A percentile compares a stretch with the other conserved stretches of the same genome.
Evolutionary conservation across 2,329 filamentous ascomycete species (phyloP).

Genomic region (Lanzia echinophila): DNA sequence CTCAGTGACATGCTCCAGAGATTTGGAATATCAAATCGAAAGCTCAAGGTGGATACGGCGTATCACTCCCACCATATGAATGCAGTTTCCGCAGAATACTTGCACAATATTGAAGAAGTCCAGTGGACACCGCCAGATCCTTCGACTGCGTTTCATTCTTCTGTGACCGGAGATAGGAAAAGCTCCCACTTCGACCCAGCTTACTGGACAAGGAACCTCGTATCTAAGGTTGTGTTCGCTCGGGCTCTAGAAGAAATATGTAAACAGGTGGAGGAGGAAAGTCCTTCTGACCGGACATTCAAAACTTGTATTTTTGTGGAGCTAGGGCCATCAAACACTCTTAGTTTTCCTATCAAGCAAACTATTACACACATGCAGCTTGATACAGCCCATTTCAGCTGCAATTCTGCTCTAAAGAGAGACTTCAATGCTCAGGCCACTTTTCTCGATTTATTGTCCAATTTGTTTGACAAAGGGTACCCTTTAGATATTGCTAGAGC

Average conservation of each 20-base stretch:
- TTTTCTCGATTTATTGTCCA: constrained; percentile 9
- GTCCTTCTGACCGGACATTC: background rate
- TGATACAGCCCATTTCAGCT: constrained; percentile 33
- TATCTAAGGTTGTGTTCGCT: constrained; percentile 32
- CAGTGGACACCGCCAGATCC: too few relatives aligned
- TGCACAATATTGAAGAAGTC: background rate
- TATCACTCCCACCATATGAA: constrained; percentile 30
- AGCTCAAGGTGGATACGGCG: constrained; percentile 18
- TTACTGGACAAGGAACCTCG: constrained; percentile 42
- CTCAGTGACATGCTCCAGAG: constrained; percentile 14
- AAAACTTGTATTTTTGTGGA: constrained; percentile 6
- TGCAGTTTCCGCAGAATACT: constrained; percentile 21
- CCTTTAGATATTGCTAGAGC: constrained; percentile 39
- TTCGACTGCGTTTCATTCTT: background rate
- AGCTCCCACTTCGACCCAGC: constrained; percentile 24
- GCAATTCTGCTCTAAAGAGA: constrained; percentile 8
- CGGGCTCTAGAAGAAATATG: constrained; percentile 7
- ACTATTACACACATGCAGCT: constrained; percentile 4
- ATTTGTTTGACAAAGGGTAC: constrained; percentile 11
- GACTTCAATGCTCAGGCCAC: constrained; percentile 9
- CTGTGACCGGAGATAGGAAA: background rate
- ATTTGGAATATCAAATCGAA: constrained; percentile 14
- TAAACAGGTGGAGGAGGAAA: background rate
- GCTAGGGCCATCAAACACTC: constrained; percentile 16
- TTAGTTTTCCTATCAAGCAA: constrained; percentile 17